These are phyloP conservation scores for rapeseed (Brassica napus) DNA, from an alignment of 345 rosid genomes.

Conservation along the genomic window DNA sequence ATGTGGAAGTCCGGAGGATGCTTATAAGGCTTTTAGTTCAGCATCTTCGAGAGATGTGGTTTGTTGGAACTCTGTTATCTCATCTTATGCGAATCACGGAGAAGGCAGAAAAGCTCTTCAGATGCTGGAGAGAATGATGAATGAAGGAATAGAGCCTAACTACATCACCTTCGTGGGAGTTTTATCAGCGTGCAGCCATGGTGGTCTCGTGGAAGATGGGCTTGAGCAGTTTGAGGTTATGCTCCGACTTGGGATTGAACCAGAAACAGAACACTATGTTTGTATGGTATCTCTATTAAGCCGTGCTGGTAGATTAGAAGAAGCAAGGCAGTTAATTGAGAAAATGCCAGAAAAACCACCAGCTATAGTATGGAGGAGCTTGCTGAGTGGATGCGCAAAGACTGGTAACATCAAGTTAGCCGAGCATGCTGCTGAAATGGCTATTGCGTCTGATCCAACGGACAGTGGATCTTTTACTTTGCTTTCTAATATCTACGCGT, in stretches of 20 bases:
- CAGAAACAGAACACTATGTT: conserved; percentile 68
- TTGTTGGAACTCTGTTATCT: conserved; percentile 79
- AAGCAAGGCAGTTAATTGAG: conserved; percentile 64
- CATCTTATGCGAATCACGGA: conserved; percentile 70
- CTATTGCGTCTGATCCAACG: conserved; percentile 53
- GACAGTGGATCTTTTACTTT: conserved; percentile 70
- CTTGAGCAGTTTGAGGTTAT: conserved; percentile 51
- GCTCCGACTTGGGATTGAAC: conserved; percentile 56
- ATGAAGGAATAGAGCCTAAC: conserved; percentile 62
- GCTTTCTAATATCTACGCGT: conserved; percentile 66
- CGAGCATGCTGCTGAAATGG: conserved; percentile 68
- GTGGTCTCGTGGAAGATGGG: conserved; percentile 67
- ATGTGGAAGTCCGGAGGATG: conserved; percentile 67
- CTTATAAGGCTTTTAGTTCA: conserved; percentile 50
- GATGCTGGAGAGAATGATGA: conserved; percentile 55
- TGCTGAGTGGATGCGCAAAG: conserved; percentile 60
- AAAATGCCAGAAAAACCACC: conserved; percentile 55
- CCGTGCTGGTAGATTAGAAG: conserved; percentile 57
- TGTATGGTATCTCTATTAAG: conserved; percentile 69
- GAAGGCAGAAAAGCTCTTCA: conserved; percentile 57
- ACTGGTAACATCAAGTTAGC: conserved; percentile 58
- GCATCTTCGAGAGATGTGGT: conserved; percentile 48
- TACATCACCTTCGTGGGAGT: conserved; percentile 65
- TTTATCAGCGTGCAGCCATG: conserved; percentile 79
- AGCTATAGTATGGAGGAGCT: conserved; percentile 68